phyloP scores from a whole-genome alignment of 2,329 filamentous ascomycete genomes.

The Diatrype stigma region DNA sequence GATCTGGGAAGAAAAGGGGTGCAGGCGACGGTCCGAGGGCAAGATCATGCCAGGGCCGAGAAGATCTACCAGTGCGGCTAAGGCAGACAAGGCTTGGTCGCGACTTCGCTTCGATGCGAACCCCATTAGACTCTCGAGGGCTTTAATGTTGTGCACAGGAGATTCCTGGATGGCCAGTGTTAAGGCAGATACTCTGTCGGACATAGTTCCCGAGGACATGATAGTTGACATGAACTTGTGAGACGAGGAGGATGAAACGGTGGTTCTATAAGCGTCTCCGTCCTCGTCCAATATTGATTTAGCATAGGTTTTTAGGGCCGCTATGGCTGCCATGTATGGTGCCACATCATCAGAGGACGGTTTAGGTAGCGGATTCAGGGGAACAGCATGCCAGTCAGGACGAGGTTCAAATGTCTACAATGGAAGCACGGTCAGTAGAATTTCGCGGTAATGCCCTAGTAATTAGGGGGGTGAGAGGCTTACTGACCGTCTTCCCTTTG shows the following conservation, averaged over 20 bases:
- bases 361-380: constrained; percentile 38
- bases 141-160: constrained; percentile 85
- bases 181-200: constrained; percentile 92
- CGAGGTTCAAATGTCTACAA: constrained; percentile 52
- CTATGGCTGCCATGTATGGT: constrained; percentile 39
- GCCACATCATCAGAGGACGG: constrained; percentile 42
- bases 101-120: constrained; percentile 92
- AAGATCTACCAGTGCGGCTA: constrained; percentile 90
- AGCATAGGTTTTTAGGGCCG: constrained; percentile 64
- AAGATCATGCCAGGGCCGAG: constrained; percentile 84
- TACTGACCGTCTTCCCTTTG: constrained; percentile 40
- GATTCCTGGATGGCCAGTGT: constrained; percentile 95
- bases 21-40: constrained; percentile 76
- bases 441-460: neutral
- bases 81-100: constrained; percentile 86
- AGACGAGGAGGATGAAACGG: constrained; percentile 75
- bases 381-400: constrained; percentile 52
- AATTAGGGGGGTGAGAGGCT: constrained; percentile 20
- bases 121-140: constrained; percentile 76
- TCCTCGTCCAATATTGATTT: constrained; percentile 73
- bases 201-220: constrained; percentile 92
- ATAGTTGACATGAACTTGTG: constrained; percentile 97
- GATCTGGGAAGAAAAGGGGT: constrained; percentile 75
- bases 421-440: constrained; percentile 9
- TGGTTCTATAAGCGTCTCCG: constrained; percentile 67